Base-by-base conservation (phyloP, 2,329 filamentous ascomycete genomes). In the Fusarium sp. region DNA sequence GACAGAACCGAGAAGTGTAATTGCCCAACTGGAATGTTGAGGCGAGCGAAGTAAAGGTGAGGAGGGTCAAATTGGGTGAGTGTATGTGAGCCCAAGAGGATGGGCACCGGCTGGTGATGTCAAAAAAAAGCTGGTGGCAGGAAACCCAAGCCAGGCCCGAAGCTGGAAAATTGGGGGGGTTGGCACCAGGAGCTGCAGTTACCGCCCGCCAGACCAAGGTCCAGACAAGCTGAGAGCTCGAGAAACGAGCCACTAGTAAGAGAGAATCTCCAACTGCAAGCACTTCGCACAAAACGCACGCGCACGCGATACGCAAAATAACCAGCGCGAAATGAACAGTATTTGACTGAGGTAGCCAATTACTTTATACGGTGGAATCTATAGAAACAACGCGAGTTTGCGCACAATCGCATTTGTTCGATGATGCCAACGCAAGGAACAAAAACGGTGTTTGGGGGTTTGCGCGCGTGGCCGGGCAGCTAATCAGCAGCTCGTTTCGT, bases 61-160 rank as follows among this genome's bases (percentile, higher is more conserved):
- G 61, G 56, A 63, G 67, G 64, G 63, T 56, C 42, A 54, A 44
- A 47, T 61, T 41, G 63, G 38, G 63, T 64, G 66, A 67, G 66
- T 73, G 50, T 53, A 72, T 69, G 75, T 59, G 54, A 62, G 66
- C 67, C 66, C 50, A 64, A 64, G 54, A 67, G 48, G 50, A 72
- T 61, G 70, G 68, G 72, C 55, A 74, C 60, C 45, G 55, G 68
- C 77, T 74, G 76, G 79, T 80, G 74, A 77, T 77, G 78, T 76
- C 78, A 73, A 80, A 80, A 80, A 70, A 76, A 80, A 75, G 66
- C 53, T 78, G 79, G 79, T 80, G 79, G 79, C 79, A 77, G 73
- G 77, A 76, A 75, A 72, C 72, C 74, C 61, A 67, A 68, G 71
- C 57, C 71, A 73, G 72, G 70, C 66, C 63, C 41, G 70, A 69